phyloP scores from a whole-genome alignment of 495 filamentous ascomycete genomes.

The Penicillium fimorum region DNA sequence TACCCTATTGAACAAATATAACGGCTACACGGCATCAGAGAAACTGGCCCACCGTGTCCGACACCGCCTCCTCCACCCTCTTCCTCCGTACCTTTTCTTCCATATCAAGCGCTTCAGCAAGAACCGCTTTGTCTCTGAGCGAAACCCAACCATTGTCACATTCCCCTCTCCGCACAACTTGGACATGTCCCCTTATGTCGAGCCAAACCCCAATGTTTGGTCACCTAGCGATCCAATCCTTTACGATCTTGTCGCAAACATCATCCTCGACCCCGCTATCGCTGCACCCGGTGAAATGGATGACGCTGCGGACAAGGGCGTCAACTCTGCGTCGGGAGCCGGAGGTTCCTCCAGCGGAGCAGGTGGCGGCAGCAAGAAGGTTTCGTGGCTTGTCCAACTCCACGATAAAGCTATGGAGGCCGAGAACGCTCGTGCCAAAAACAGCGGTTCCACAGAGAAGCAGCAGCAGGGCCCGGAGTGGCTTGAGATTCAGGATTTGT shows the following conservation, averaged over 20 bases:
- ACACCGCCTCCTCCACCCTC: conserved; percentile 86
- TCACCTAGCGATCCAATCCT: conserved; percentile 79
- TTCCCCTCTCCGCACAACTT: conserved; percentile 76
- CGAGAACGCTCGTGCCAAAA: conserved; percentile 35
- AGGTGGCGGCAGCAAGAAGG: conserved; percentile 50
- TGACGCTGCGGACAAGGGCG: conserved; percentile 81
- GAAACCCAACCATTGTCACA: conserved; percentile 97
- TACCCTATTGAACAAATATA: conserved; percentile 90
- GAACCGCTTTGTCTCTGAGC: conserved; percentile 94
- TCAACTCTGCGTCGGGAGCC: conserved; percentile 71
- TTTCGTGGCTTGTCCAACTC: conserved; percentile 56
- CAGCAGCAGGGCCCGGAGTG: conserved; percentile 61
- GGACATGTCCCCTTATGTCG: conserved; percentile 85
- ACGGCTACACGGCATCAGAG: conserved; percentile 84
- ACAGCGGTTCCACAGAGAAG: conserved; percentile 32
- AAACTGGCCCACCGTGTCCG: conserved; percentile 80
- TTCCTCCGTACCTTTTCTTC: conserved; percentile 89
- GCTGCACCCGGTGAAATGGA: conserved; percentile 74
- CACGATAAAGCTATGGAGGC: conserved; percentile 50
- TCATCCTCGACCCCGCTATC: conserved; percentile 66
- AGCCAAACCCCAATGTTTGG: conserved; percentile 62
- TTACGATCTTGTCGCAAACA: conserved; percentile 96
- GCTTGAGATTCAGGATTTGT: conserved; percentile 92
- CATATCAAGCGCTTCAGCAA: conserved; percentile 95
- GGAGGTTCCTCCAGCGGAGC: conserved; percentile 38